Evolutionary conservation across 2,329 filamentous ascomycete species (phyloP).

Genomic region (Fusarium anguioides): DNA sequence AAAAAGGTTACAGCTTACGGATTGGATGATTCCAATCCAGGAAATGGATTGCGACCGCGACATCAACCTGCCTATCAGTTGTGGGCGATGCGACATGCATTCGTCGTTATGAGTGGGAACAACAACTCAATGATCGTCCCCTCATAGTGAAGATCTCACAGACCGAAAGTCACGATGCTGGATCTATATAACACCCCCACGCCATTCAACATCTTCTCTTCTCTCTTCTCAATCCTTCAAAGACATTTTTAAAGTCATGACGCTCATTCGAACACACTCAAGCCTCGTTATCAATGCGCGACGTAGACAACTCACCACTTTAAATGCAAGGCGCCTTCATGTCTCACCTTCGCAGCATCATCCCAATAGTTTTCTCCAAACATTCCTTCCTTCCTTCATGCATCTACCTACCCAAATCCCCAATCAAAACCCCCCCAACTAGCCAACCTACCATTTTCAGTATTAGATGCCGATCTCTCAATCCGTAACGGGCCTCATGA

Average conservation of each 20-base stretch:
- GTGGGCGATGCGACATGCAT: no score
- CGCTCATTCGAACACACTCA: not conserved
- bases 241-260: not conserved
- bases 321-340: not conserved
- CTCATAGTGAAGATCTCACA: no score
- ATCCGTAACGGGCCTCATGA: constrained; percentile 22
- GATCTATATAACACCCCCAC: not conserved
- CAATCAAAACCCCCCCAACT: not conserved
- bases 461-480: not conserved
- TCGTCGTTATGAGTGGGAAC: no score
- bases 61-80: no score
- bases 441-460: not conserved
- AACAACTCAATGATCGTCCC: no score
- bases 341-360: not conserved
- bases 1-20: no score
- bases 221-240: not conserved
- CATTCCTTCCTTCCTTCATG: not conserved
- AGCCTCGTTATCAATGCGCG: not conserved
- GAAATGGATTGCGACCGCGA: no score
- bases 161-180: not conserved
- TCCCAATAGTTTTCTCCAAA: not conserved
- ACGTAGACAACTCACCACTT: constrained; percentile 7
- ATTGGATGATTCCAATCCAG: no score
- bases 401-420: not conserved
- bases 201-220: not conserved